Evolutionary conservation across 768 basidiomycete species (phyloP), one percentile per base, ranked within the genome.

Genomic region (Tricholoma hemisulphureum): DNA sequence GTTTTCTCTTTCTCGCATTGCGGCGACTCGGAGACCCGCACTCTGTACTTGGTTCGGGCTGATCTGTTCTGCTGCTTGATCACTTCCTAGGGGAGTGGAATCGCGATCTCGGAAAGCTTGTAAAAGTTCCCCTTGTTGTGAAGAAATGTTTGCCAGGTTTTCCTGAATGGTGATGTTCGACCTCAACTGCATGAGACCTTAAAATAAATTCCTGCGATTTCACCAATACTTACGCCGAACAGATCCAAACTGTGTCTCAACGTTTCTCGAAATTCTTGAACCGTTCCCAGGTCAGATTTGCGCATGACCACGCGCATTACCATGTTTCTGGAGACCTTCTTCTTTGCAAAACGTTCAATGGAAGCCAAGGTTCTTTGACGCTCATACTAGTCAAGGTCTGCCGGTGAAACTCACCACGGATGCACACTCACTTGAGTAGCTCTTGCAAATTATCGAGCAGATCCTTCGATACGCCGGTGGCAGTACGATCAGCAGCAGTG

Each of bases 211-310:
- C 1, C 16, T 14, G 1, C 11, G n/a, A 51, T 4, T n/a, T 31
- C n/a, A 32, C 26, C 16, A 13, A 62, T 2, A 62, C 66, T 31
- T 39, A 65, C 69, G 14, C 66, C 64, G 31, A 71, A 71, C 21
- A 66, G 58, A 49, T 67, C 68, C 46, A 71, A 39, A 20, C 68
- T 64, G 37, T 67, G 61, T 26, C 61, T 61, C 16, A 71, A 31
- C 29, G 34, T 41, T 31, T 29, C 58, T 7, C 68, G 61, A 50
- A 65, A 67, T 34, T 58, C 59, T 34, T 56, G 53, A 20, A 71
- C 63, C 45, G 61, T 62, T 29, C 32, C 45, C 10, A 51, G 51
- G 32, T 69, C 62, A 1, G 61, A 46, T 45, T 57, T 51, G 41
- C 62, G 45, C 24, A 57, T 34, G 1, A 70, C 45, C 11, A 65